phyloP scores from a whole-genome alignment of 148 eudicot genomes.

The Rhododendron ferrugineum region DNA sequence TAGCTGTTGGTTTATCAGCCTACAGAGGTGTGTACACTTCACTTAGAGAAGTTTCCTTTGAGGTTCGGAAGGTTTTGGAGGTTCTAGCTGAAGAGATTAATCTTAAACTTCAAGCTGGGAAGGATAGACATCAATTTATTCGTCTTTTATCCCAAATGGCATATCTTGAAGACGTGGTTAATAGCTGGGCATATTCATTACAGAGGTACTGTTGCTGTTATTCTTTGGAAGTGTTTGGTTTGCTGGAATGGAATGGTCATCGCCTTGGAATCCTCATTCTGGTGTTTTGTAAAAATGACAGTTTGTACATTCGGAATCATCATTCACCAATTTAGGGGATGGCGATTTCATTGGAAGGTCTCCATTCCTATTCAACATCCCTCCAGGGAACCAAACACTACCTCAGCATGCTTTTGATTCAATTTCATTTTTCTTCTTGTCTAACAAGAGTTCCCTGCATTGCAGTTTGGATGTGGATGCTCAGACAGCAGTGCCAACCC shows the following conservation, averaged over 20 bases:
- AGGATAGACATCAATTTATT: slow-evolving; percentile 53
- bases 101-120: slow-evolving; percentile 69
- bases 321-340: background rate
- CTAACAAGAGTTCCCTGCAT: slow-evolving; percentile 24
- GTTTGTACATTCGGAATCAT: background rate
- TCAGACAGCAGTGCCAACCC: slow-evolving; percentile 23
- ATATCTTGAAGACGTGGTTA: slow-evolving; percentile 81
- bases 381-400: background rate
- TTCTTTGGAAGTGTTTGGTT: background rate
- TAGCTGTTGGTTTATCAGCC: slow-evolving; percentile 87
- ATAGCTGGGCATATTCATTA: slow-evolving; percentile 71
- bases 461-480: slow-evolving; percentile 73
- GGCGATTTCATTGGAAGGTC: background rate
- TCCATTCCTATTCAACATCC: background rate
- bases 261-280: background rate
- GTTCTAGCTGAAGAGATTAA: slow-evolving; percentile 53
- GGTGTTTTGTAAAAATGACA: background rate
- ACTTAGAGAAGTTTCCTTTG: slow-evolving; percentile 58
- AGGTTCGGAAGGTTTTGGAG: slow-evolving; percentile 79
- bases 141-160: slow-evolving; percentile 90
- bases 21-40: slow-evolving; percentile 72
- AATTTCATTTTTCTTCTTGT: background rate
- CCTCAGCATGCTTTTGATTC: background rate
- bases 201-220: slow-evolving; percentile 39
- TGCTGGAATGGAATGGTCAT: background rate